Percentiles rank a stretch among this genome's conserved stretches.
Evolutionary conservation across 2,329 filamentous ascomycete genomes (phyloP).

Genomic region (Phialophora verrucosa): DNA sequence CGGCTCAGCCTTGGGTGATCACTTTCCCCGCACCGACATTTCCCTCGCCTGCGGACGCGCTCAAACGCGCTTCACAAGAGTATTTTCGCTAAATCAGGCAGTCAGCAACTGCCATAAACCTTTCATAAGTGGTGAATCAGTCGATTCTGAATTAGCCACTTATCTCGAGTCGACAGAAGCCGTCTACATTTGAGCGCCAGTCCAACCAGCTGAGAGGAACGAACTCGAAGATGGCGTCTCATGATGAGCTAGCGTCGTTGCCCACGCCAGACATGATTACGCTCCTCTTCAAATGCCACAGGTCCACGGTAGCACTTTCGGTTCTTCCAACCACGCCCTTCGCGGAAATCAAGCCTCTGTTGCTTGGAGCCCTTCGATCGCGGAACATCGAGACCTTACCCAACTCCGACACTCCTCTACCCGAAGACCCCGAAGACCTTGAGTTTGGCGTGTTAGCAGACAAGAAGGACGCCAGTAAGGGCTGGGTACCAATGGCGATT

Average conservation of each 20-base stretch:
- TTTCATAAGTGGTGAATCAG: background rate
- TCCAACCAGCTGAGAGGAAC: background rate
- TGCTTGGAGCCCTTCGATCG: conserved; percentile 62
- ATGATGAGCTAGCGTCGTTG: conserved; percentile 26
- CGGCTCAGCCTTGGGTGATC: background rate
- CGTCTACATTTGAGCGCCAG: background rate
- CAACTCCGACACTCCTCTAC: conserved; percentile 47
- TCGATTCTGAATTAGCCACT: background rate
- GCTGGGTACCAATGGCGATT: conserved; percentile 54
- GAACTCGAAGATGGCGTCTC: conserved; percentile 1
- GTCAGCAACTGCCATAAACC: background rate
- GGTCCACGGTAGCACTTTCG: conserved; percentile 72
- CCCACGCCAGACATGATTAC: conserved; percentile 62
- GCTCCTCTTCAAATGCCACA: conserved; percentile 74
- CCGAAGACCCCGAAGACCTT: conserved; percentile 50
- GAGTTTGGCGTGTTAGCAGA: conserved; percentile 57
- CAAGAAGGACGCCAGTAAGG: conserved; percentile 55
- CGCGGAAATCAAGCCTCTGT: conserved; percentile 60
- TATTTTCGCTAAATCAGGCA: background rate
- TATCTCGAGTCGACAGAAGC: background rate
- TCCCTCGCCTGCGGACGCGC: background rate
- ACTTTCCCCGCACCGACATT: background rate
- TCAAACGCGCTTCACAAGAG: background rate
- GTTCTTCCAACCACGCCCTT: conserved; percentile 61
- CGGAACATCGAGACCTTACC: conserved; percentile 45